Evolutionary conservation across 371 early-diverging fungal species (phyloP).

Genomic region (Rhizopus arrhizus): DNA sequence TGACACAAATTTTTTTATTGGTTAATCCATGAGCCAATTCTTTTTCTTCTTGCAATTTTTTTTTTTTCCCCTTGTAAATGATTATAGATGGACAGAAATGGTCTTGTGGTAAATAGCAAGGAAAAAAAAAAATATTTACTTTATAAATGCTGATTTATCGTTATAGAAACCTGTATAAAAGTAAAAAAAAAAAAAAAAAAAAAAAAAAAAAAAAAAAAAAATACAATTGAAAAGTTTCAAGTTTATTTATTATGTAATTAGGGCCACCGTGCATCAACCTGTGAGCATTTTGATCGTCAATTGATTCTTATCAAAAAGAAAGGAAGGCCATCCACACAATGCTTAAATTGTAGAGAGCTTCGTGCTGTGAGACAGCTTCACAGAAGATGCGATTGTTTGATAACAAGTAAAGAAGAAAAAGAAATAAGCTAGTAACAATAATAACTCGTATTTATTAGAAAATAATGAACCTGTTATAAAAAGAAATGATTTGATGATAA

Average conservation of each 20-base stretch:
- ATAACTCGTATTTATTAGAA: background rate
- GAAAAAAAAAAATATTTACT: background rate
- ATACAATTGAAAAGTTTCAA: constrained; percentile 13
- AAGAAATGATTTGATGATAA: constrained; percentile 1
- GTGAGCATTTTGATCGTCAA: constrained; percentile 63
- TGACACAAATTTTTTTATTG: background rate
- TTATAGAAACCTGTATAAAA: background rate
- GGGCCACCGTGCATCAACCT: constrained; percentile 67
- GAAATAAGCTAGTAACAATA: background rate
- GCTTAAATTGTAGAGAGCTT: constrained; percentile 71
- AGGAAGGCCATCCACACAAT: constrained; percentile 83
- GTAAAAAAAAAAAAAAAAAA: background rate
- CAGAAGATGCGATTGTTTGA: constrained; percentile 70
- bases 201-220: no score
- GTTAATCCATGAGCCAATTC: background rate
- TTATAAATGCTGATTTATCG: background rate
- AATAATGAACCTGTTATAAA: background rate
- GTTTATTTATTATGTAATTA: constrained; percentile 18
- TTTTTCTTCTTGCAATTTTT: background rate
- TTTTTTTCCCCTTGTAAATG: constrained; percentile 10
- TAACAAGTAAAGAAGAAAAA: constrained; percentile 15
- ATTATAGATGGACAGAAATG: constrained; percentile 32
- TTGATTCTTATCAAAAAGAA: constrained; percentile 72
- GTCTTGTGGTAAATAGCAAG: constrained; percentile 28
- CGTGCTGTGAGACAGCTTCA: constrained; percentile 73